phyloP scores from a whole-genome alignment of 2,329 filamentous ascomycete species.

The Rutstroemia sp. region DNA sequence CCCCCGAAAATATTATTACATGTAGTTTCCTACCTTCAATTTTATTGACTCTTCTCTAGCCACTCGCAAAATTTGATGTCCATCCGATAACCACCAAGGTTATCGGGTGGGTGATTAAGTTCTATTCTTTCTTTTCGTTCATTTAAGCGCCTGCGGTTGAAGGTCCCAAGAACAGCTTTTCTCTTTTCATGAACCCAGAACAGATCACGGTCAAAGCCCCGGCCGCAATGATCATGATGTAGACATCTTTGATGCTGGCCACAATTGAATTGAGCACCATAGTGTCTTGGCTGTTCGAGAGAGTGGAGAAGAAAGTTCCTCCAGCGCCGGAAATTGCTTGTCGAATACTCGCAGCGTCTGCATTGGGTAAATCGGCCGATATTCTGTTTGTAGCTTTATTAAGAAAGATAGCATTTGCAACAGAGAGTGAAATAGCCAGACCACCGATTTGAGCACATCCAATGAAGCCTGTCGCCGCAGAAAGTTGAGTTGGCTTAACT shows the following conservation, averaged over 20 bases:
- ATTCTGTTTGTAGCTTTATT: conserved; percentile 27
- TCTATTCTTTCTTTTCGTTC: no score
- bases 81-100: no score
- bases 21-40: no score
- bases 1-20: no score
- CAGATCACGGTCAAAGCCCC: not conserved
- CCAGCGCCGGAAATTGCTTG: conserved; percentile 17
- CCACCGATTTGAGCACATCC: conserved; percentile 28
- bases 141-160: no score
- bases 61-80: no score
- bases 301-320: conserved; percentile 3
- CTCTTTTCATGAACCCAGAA: not conserved
- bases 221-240: not conserved
- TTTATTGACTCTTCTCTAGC: no score
- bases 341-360: conserved; percentile 18
- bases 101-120: no score
- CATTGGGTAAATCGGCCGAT: conserved; percentile 17
- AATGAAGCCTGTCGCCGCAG: conserved; percentile 28
- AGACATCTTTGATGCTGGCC: not conserved
- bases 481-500: conserved; percentile 24
- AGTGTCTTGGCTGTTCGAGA: not conserved
- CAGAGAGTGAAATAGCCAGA: conserved; percentile 29
- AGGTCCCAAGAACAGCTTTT: not conserved
- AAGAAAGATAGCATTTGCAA: conserved; percentile 31
- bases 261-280: not conserved